phyloP scores from a whole-genome alignment of 768 basidiomycete species.

The Termitomyces sp. region DNA sequence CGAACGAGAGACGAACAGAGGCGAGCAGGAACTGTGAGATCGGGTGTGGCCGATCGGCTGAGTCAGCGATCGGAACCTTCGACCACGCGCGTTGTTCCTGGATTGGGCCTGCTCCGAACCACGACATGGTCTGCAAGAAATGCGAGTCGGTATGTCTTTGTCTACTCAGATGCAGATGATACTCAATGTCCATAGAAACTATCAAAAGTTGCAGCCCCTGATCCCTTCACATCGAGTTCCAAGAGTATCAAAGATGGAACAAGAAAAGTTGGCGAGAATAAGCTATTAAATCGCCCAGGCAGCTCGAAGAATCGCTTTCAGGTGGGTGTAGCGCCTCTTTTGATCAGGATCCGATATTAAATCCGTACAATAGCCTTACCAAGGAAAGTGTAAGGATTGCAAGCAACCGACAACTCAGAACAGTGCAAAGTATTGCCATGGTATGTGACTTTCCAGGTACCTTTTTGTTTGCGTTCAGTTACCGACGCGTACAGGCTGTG shows the following conservation, averaged over 20 bases:
- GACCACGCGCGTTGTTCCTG: neutral
- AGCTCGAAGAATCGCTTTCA: slow-evolving; percentile 75
- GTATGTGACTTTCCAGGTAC: slow-evolving; percentile 32
- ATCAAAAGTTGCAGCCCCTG: slow-evolving; percentile 84
- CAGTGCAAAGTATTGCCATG: slow-evolving; percentile 85
- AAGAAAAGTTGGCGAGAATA: slow-evolving; percentile 82
- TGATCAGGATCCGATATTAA: slow-evolving; percentile 13
- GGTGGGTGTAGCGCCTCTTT: slow-evolving; percentile 33
- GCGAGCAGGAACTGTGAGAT: slow-evolving; percentile 15
- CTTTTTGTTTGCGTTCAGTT: neutral
- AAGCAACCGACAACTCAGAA: slow-evolving; percentile 83
- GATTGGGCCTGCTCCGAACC: slow-evolving; percentile 12
- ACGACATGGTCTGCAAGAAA: slow-evolving; percentile 81
- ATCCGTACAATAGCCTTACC: slow-evolving; percentile 60
- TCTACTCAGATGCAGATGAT: slow-evolving; percentile 8
- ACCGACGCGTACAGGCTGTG: slow-evolving; percentile 53
- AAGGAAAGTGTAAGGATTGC: slow-evolving; percentile 84
- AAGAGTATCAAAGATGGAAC: slow-evolving; percentile 74
- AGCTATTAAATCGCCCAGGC: slow-evolving; percentile 65
- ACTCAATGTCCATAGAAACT: slow-evolving; percentile 62
- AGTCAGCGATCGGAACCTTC: slow-evolving; percentile 24
- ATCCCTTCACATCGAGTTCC: slow-evolving; percentile 76
- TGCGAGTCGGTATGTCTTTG: slow-evolving; percentile 59
- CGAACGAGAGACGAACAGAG: neutral
- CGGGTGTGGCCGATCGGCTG: slow-evolving; percentile 21